Base-by-base conservation (phyloP, 306 rosid genomes). In the Mucuna pruriens region DNA sequence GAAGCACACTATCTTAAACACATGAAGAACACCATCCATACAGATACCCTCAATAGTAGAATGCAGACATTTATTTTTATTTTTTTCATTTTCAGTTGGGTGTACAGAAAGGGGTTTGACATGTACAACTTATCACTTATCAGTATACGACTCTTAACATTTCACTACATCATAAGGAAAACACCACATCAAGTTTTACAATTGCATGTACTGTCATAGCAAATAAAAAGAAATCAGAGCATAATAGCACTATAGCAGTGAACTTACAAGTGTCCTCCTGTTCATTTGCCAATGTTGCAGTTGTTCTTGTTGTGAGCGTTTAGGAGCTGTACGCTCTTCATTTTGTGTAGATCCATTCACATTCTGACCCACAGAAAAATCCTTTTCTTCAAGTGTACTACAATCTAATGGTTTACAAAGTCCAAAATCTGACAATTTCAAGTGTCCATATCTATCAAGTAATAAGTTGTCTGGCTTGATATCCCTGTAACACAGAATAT, bases 321-420 rank as follows among this genome's bases (percentile, higher is more conserved):
- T 91, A 46, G 97, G 96, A 89, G 90, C 86, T n/a, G 80, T 74
- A 22, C 79, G 79, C 15, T 83, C 92, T 74, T 89, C 94, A 85
- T 75, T 91, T 74, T 89, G 94, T 64, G 87, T 36, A 87, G 86
- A 73, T 31, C 88, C 98, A 88, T 86, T 90, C 20, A 23, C 75
- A 63, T 26, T 90, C 83, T 78, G 90, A 74, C 85, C 91, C 33
- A 84, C 6, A 45, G 97, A 89, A 85, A 96, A 90, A 71, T 96
- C 97, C 49, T 80, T 86, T 83, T 91, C 99, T 78, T 87, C 90
- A 31, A 96, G 88, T 44, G 85, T 87, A 86, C 94, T 96, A 87
- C 94, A 96, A 79, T 96, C 99, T 78, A 96, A 87, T 52, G 99
- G 99, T 87, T 96, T 96, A 85, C 99, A 96, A 68, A 96, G 90